Conservation (phyloP, 805 yeast genomes). For the Maudiozyma barnettii region DNA sequence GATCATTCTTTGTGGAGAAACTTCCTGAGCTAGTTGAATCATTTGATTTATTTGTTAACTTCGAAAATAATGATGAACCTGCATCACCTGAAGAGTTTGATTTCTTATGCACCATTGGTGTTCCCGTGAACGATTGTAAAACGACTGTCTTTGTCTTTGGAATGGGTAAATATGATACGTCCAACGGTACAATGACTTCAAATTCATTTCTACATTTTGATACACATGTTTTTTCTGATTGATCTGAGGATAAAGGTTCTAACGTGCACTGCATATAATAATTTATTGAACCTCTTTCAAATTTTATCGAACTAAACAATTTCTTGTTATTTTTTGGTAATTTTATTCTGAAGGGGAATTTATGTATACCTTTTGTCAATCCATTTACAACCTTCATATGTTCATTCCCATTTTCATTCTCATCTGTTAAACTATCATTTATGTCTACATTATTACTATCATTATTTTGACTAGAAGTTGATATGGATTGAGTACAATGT, state of each 20-base stretch:
- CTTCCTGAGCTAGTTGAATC: constrained; percentile 1
- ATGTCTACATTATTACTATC: too few species aligned
- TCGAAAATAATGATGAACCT: constrained; percentile 17
- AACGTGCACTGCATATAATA: constrained; percentile 39
- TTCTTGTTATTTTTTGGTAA: constrained; percentile 54
- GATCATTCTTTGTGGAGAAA: neutral
- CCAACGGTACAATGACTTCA: constrained; percentile 60
- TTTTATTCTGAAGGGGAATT: constrained; percentile 76
- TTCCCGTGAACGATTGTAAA: constrained; percentile 41
- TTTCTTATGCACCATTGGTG: constrained; percentile 1
- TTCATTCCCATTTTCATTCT: neutral
- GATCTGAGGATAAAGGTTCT: constrained; percentile 11
- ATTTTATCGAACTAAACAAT: constrained; percentile 57
- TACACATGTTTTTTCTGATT: constrained; percentile 18
- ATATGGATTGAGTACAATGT: too few species aligned
- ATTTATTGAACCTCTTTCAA: constrained; percentile 76
- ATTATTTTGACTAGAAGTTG: neutral
- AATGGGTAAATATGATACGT: constrained; percentile 55
- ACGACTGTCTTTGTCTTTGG: constrained; percentile 59
- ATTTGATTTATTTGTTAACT: constrained; percentile 12
- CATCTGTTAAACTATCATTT: neutral
- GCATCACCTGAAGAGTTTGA: constrained; percentile 10
- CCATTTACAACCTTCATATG: constrained; percentile 29
- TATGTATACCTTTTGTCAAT: constrained; percentile 72
- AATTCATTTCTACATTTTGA: constrained; percentile 46